Conservation (phyloP, 2,329 filamentous ascomycete species). For the Ramularia endophylla region DNA sequence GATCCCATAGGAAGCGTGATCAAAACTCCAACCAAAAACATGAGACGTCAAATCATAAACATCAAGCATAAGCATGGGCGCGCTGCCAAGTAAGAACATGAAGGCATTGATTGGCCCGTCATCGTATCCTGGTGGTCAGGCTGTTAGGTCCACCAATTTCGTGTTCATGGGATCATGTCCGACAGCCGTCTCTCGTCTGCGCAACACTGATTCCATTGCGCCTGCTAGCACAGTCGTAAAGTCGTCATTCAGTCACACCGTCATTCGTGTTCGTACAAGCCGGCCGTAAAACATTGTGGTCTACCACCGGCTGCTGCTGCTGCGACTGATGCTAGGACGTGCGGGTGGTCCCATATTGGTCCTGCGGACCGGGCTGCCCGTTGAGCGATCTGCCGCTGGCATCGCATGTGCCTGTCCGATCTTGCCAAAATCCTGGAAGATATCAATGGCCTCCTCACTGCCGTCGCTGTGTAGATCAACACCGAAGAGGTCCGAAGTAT, state of each 20-base stretch:
- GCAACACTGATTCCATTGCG: too few relatives aligned
- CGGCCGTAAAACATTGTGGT: conserved; percentile 1
- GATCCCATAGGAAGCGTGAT: too few relatives aligned
- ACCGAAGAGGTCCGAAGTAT: conserved; percentile 50
- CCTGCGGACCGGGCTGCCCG: conserved; percentile 28
- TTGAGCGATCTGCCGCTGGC: conserved; percentile 23
- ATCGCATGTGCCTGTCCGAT: conserved; percentile 47
- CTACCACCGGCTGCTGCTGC: conserved; percentile 29
- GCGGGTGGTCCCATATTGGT: conserved; percentile 25
- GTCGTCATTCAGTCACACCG: conserved; percentile 6
- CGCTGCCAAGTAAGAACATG: too few relatives aligned
- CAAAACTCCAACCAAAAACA: too few relatives aligned
- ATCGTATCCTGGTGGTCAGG: too few relatives aligned
- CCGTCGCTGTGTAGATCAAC: conserved; percentile 55
- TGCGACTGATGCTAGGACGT: conserved; percentile 24
- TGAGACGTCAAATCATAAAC: too few relatives aligned
- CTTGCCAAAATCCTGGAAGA: conserved; percentile 69
- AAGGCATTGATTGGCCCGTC: too few relatives aligned
- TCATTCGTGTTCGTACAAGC: conserved; percentile 4
- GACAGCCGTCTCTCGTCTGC: too few relatives aligned
- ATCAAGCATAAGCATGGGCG: too few relatives aligned
- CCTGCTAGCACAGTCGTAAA: not conserved
- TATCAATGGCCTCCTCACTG: conserved; percentile 57
- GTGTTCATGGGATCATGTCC: too few relatives aligned
- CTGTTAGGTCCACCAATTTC: too few relatives aligned